Base-by-base conservation (phyloP, 345 rosid species). In the Punica granatum region DNA sequence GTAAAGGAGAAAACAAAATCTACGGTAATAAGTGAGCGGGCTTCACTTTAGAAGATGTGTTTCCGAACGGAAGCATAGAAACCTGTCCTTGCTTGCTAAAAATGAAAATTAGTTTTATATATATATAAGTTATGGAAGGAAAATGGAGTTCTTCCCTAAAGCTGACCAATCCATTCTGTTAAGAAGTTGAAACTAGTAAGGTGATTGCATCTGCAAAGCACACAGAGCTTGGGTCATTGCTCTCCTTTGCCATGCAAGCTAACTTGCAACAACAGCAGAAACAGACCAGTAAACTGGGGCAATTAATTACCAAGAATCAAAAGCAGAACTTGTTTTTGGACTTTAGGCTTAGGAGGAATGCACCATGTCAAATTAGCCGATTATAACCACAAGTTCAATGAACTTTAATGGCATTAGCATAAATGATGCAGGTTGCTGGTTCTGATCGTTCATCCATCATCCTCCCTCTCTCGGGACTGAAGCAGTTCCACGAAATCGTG, bases 391-490 rank as follows among this genome's bases (percentile, higher is more conserved):
- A 42, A 3, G 30, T 48, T 63, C 51, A 64, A 18, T 18, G n/a
- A 42, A 43, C 37, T 42, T 35, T 44, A 18, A 26, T 19, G 49
- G 64, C 61, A 75, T 23, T 70, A 44, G 49, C n/a, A 66, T 53
- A 6, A 28, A 21, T 64, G 67, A 74, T 70, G 59, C 84, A 94
- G 99, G 97, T 90, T 49, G 99, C 96, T 2, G 99, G 97, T 69
- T 80, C 95, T 18, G 97, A 94, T 68, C 78, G 99, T 65, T 94
- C 99, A 23, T 90, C 97, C 64, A 91, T 94, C 82, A 91, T 94
- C 74, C 90, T 94, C 42, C 99, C 99, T 8, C 79, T 94, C 56
- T 88, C 97, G 3, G 96, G 99, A 69, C 78, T 94, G 72, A 94
- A 82, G 81, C 99, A 90, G 75, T 90, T 94, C 77, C 92, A 94